phyloP scores from a whole-genome alignment of 139 green algal genomes.

The Closterium sp. region DNA sequence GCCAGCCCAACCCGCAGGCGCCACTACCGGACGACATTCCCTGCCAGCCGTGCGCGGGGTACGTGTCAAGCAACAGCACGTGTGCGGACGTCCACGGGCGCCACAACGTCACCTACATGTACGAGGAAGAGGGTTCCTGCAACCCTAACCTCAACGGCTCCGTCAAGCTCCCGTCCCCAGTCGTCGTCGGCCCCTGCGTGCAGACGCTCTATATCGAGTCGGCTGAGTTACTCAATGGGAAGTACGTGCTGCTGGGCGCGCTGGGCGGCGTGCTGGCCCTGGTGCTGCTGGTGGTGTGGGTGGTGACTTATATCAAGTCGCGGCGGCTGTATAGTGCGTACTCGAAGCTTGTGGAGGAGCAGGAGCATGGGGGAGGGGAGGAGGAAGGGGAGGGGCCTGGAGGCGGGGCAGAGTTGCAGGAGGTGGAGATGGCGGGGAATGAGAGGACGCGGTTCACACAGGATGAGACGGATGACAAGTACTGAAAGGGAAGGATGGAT shows the following conservation, averaged over 20 bases:
- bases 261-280: conserved; percentile 1
- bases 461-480: not conserved
- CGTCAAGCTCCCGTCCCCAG: not conserved
- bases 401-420: not conserved
- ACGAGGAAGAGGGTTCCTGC: not conserved
- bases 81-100: conserved; percentile 17
- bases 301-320: conserved; percentile 13
- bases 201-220: conserved; percentile 24
- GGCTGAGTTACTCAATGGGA: not conserved
- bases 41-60: conserved; percentile 18
- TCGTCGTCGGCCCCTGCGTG: conserved; percentile 12
- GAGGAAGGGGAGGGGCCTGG: not conserved
- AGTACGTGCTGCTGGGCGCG: conserved; percentile 2
- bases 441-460: not conserved
- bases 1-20: conserved; percentile 13
- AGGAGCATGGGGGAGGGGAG: not conserved
- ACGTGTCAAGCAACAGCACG: not conserved
- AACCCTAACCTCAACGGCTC: not conserved
- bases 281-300: conserved; percentile 1
- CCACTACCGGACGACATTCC: conserved; percentile 17
- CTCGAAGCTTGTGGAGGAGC: conserved; percentile 23
- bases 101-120: conserved; percentile 32
- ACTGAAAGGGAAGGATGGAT: not conserved
- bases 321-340: conserved; percentile 14
- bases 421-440: not conserved